phyloP scores from a whole-genome alignment of 2,329 filamentous ascomycete species.

The Monilinia aucupariae region DNA sequence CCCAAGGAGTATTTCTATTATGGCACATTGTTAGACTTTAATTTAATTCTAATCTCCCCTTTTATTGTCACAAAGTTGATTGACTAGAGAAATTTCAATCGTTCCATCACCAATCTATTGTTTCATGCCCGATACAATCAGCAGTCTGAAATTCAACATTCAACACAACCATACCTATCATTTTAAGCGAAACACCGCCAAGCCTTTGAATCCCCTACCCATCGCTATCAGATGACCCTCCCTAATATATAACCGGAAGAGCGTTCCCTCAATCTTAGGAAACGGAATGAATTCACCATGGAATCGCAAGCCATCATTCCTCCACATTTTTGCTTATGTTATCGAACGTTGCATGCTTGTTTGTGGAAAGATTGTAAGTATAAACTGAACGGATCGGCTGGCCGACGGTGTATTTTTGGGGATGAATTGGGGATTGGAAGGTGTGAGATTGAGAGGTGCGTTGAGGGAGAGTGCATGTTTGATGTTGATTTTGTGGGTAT shows the following conservation, averaged over 20 bases:
- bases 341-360: neutral
- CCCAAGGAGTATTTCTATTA: neutral
- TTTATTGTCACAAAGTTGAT: neutral
- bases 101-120: neutral
- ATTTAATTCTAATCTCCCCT: neutral
- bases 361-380: neutral
- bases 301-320: neutral
- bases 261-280: neutral
- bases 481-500: neutral
- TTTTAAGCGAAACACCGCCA: neutral
- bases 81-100: neutral
- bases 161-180: neutral
- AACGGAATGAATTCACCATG: neutral
- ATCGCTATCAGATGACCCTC: neutral
- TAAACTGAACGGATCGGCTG: neutral
- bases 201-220: neutral
- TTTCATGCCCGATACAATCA: neutral
- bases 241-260: neutral
- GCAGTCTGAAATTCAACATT: too few species aligned
- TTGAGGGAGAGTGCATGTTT: neutral
- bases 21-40: neutral
- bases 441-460: neutral
- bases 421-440: neutral
- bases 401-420: slow-evolving; percentile 9
- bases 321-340: neutral